Base-by-base conservation (phyloP, 768 basidiomycete genomes). In the Mycena rosella region DNA sequence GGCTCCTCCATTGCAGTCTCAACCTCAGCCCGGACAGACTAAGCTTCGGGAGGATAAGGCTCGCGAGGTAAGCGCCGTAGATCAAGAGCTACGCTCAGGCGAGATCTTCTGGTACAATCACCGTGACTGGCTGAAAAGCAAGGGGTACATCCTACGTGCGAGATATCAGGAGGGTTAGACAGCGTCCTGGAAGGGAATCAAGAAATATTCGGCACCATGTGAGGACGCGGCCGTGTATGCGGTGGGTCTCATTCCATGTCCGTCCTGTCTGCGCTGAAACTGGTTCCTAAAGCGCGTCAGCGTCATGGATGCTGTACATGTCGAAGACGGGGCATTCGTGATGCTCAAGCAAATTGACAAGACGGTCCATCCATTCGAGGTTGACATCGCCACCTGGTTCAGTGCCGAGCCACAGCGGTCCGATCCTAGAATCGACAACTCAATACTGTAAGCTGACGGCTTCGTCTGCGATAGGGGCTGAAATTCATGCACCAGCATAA, bases 401-500 rank as follows among this genome's bases (percentile, higher is more conserved):
- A 71, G 73, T 13, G 53, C 62, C 18, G 60, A 67, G 14, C 54
- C 66, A 10, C 53, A 72, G 13, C 48, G 51, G 0, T 27, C 32
- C 27, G 68, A 77, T 56, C 65, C 76, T 44, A 61, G 68, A 47
- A 85, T n/a, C n/a, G n/a, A n/a, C n/a, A n/a, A n/a, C n/a, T n/a
- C n/a, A 83, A 22, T 80, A 81, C 51, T 82, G 81, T 14, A 74
- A 80, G 3, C 81, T 79, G 0, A 42, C n/a, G n/a, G n/a, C n/a
- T n/a, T n/a, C n/a, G n/a, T 83, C 11, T 72, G 73, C 27, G 80
- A 82, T 63, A 81, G 78, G 80, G 80, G 0, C 27, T 82, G 0
- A 71, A 74, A n/a, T 81, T 80, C 38, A 80, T 81, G 78, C 80
- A 81, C 17, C 9, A 67, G 7, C 65, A 80, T 32, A 69, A 51